Conservation (phyloP, 2,329 filamentous ascomycete species). For the Chrysosporium keratinophilum region DNA sequence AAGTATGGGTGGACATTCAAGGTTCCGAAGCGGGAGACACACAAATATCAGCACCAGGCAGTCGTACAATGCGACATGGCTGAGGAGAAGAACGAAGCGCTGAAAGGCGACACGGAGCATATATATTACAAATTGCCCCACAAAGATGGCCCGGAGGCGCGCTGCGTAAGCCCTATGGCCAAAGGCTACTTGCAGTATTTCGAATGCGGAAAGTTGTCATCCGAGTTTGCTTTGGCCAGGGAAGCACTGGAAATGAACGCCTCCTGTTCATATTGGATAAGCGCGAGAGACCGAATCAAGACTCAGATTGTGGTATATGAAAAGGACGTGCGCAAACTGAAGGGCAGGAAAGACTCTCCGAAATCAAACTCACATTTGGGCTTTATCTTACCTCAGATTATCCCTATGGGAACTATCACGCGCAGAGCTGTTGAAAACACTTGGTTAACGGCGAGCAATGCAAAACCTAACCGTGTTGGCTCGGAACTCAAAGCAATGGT, state of each 20-base stretch:
- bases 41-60: conserved; percentile 59
- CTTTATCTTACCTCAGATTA: conserved; percentile 87
- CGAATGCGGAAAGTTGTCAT: conserved; percentile 76
- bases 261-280: conserved; percentile 98
- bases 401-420: conserved; percentile 97
- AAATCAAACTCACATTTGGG: conserved; percentile 43
- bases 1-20: conserved; percentile 87
- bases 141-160: conserved; percentile 78
- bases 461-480: conserved; percentile 88
- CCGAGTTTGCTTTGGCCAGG: conserved; percentile 80
- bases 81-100: conserved; percentile 56
- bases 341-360: conserved; percentile 17
- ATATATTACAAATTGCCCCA: conserved; percentile 90
- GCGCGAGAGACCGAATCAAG: conserved; percentile 81
- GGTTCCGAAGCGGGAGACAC: conserved; percentile 53
- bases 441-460: conserved; percentile 95
- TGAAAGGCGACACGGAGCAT: conserved; percentile 57
- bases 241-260: conserved; percentile 97
- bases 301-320: conserved; percentile 93
- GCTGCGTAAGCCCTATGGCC: conserved; percentile 78
- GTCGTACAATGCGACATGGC: conserved; percentile 63
- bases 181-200: conserved; percentile 88
- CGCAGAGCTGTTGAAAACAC: conserved; percentile 92
- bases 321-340: conserved; percentile 41
- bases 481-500: conserved; percentile 98